A percentile compares a stretch with the other conserved stretches of the same genome.
Evolutionary conservation across 306 rosid genomes (phyloP).

Genomic region (Comarum palustre): DNA sequence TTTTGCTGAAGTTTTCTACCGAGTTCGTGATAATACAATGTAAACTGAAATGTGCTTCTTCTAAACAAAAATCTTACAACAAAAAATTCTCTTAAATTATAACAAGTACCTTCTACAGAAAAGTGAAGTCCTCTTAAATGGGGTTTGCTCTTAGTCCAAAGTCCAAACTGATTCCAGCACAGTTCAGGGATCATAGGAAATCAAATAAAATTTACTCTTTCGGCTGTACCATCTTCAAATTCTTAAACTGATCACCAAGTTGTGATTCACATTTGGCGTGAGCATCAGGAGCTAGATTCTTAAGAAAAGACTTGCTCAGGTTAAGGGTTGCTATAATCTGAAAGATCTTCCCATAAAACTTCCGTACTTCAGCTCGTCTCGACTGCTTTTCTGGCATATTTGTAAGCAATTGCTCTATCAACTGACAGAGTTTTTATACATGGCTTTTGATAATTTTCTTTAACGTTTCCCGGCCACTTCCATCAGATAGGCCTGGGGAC

Average conservation of each 20-base stretch:
- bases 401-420: constrained; percentile 60
- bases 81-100: neutral
- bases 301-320: constrained; percentile 46
- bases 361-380: constrained; percentile 55
- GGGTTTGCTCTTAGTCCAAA: constrained; percentile 2
- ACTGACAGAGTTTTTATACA: constrained; percentile 44
- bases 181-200: neutral
- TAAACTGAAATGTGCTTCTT: neutral
- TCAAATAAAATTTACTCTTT: neutral
- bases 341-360: constrained; percentile 55
- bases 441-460: constrained; percentile 47
- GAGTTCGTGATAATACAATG: too few species aligned
- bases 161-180: constrained; percentile 2
- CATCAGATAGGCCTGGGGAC: constrained; percentile 38
- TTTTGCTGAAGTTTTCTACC: too few species aligned
- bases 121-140: constrained; percentile 4
- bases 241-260: constrained; percentile 52
- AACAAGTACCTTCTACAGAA: constrained; percentile 5
- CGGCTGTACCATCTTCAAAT: constrained; percentile 33
- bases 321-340: constrained; percentile 44
- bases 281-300: constrained; percentile 47
- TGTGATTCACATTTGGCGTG: constrained; percentile 54
- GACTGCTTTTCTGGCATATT: constrained; percentile 64
- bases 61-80: neutral
- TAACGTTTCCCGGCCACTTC: constrained; percentile 35